Evolutionary conservation across 148 eudicot genomes (phyloP), one percentile per base, ranked within the genome.

Genomic region (Rhododendron vialii): DNA sequence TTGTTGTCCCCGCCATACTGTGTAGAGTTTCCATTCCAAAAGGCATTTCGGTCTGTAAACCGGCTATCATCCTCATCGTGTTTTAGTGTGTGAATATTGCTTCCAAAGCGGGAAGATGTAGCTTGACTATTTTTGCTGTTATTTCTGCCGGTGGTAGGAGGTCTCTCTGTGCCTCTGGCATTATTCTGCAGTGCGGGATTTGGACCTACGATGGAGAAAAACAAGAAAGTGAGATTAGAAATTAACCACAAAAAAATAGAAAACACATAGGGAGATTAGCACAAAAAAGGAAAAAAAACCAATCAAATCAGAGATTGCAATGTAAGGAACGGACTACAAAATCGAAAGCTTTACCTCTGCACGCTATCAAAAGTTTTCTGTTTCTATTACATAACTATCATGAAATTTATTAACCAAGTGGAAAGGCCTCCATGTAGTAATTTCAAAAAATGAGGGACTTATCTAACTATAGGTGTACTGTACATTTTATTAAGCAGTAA

Each of bases 11-110:
- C 95, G 18, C 93, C 93, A 87, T 80, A 92, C 84, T 93, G 86
- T 4, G 95, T 93, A 12, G 95, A 93, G 81, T 93, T 93, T 71
- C 95, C 95, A 75, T 93, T 93, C 95, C 95, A 93, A 50, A 90
- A 93, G 24, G 92, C 67, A 78, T 93, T 93, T 82, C 86, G 78
- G 80, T 89, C 93, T 41, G 50, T 79, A 57, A 85, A 85, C 43
- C 51, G 85, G 85, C 61, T 57, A 83, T 92, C 95, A 75, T 92
- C 95, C 67, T 90, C 93, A 14, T 91, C 93, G 53, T 88, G 95
- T 86, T 92, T 92, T 50, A 93, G 88, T 5, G 95, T 92, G 89
- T 93, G 95, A 83, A 93, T 93, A 50, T 93, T 93, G 82, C 89
- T 87, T 85, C 95, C 95, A 55, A 89, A 88, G 22, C 86, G 83